Evolutionary conservation across 352 stramenopile genomes (phyloP).

Genomic region (Pythium volutum): DNA sequence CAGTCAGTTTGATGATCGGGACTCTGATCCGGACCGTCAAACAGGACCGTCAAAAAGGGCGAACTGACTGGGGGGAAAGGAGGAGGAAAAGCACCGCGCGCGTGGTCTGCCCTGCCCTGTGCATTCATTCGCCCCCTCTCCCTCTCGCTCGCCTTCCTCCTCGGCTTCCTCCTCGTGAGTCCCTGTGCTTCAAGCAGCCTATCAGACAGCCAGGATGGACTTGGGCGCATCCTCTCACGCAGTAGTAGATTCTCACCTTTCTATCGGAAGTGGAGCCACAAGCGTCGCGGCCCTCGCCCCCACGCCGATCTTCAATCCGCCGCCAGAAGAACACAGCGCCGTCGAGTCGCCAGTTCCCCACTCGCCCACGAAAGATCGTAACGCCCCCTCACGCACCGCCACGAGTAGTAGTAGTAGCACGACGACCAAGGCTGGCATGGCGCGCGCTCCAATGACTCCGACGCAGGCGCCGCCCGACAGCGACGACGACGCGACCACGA

Average conservation of each 20-base stretch:
- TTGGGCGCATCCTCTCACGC: slow-evolving; percentile 1
- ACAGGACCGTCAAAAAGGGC: slow-evolving; percentile 15
- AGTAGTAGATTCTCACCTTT: background rate
- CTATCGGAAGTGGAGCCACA: slow-evolving; percentile 1
- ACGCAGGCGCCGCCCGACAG: slow-evolving; percentile 10
- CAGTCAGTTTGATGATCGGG: background rate
- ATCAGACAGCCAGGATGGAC: slow-evolving; percentile 1
- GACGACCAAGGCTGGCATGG: background rate
- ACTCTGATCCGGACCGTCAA: background rate
- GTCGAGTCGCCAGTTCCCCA: background rate
- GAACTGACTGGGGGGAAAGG: slow-evolving; percentile 18
- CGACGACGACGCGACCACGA: background rate
- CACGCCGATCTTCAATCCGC: background rate
- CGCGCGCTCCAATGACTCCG: slow-evolving; percentile 14
- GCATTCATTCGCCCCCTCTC: background rate
- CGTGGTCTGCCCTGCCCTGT: too few species aligned
- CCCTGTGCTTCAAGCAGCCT: background rate
- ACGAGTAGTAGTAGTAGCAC: too few species aligned
- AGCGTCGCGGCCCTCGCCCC: background rate
- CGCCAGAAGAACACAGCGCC: background rate
- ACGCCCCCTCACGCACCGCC: too few species aligned
- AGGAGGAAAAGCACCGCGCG: too few species aligned
- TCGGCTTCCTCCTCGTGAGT: too few species aligned
- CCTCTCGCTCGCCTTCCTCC: slow-evolving; percentile 11
- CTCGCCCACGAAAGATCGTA: slow-evolving; percentile 2